Percentiles rank a stretch among this genome's conserved stretches.
phyloP scores from a whole-genome alignment of 148 eudicot genomes.

The Chenopodium formosanum region DNA sequence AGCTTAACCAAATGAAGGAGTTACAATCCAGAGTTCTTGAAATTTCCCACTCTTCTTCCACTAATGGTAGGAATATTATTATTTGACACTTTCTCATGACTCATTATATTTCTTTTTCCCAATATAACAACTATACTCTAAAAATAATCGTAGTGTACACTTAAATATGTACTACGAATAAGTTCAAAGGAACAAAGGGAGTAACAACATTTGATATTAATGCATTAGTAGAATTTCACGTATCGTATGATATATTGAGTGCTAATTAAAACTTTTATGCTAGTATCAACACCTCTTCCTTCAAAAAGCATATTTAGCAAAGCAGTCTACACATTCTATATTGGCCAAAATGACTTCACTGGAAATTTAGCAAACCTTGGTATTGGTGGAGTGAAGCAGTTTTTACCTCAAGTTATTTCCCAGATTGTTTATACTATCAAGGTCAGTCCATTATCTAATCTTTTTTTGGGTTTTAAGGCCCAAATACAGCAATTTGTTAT shows the following conservation, averaged over 20 bases:
- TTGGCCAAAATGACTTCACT: constrained; percentile 96
- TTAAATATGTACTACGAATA: too few relatives aligned
- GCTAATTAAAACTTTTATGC: not conserved
- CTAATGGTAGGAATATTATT: not conserved
- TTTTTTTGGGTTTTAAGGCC: not conserved
- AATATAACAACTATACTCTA: too few relatives aligned
- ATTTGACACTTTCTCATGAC: too few relatives aligned
- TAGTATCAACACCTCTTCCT: constrained; percentile 54
- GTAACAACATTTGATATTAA: not conserved
- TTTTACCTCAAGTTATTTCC: constrained; percentile 65
- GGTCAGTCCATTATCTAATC: constrained; percentile 33
- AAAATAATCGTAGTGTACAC: too few relatives aligned
- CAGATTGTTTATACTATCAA: constrained; percentile 68
- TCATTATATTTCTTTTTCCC: too few relatives aligned
- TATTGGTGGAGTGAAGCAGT: constrained; percentile 54
- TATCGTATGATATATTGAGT: not conserved
- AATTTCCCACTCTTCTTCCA: constrained; percentile 25
- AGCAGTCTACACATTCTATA: constrained; percentile 77
- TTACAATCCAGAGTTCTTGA: constrained; percentile 50
- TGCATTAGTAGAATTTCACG: not conserved
- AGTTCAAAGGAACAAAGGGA: not conserved
- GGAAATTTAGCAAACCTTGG: constrained; percentile 52
- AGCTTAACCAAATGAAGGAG: constrained; percentile 78
- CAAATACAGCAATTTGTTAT: not conserved
- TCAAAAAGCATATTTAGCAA: constrained; percentile 53